Percentiles rank a stretch among this genome's conserved stretches.
Conservation (phyloP, 495 filamentous ascomycete genomes). For the Aspergillus campestris region DNA sequence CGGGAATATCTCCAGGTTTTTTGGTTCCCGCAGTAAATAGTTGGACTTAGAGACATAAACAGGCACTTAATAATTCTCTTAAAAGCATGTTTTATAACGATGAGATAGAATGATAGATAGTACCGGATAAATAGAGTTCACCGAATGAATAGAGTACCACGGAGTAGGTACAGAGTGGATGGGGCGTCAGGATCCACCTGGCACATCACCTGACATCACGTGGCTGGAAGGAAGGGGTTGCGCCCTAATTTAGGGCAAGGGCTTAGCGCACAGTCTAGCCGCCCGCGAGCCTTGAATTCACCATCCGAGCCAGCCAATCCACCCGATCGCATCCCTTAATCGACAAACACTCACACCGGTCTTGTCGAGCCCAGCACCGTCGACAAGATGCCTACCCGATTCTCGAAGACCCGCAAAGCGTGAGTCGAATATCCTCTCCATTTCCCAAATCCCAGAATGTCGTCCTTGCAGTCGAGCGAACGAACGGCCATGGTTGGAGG, state of each 20-base stretch:
- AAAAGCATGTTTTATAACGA: too few relatives aligned
- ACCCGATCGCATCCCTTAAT: constrained; percentile 33
- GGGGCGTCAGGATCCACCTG: background rate
- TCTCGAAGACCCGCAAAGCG: constrained; percentile 77
- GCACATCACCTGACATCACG: constrained; percentile 6
- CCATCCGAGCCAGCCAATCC: constrained; percentile 29
- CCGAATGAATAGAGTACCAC: too few relatives aligned
- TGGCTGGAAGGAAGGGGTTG: constrained; percentile 16
- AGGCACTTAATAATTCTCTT: background rate
- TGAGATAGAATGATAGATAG: too few relatives aligned
- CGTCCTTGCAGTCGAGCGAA: constrained; percentile 1
- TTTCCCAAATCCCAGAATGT: constrained; percentile 6
- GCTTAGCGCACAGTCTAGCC: constrained; percentile 38
- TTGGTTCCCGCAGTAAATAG: constrained; percentile 11
- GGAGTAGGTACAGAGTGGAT: too few relatives aligned
- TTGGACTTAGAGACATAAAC: background rate
- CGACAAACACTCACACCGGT: constrained; percentile 35
- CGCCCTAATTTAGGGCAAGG: constrained; percentile 33
- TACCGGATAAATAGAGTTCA: too few relatives aligned
- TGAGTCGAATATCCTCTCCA: constrained; percentile 39
- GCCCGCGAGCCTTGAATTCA: constrained; percentile 32
- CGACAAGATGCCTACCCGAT: constrained; percentile 72
- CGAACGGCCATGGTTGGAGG: constrained; percentile 9
- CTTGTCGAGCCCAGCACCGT: constrained; percentile 38
- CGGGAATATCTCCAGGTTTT: constrained; percentile 30